Conservation (phyloP, 345 rosid genomes). For the Syzygium grande region DNA sequence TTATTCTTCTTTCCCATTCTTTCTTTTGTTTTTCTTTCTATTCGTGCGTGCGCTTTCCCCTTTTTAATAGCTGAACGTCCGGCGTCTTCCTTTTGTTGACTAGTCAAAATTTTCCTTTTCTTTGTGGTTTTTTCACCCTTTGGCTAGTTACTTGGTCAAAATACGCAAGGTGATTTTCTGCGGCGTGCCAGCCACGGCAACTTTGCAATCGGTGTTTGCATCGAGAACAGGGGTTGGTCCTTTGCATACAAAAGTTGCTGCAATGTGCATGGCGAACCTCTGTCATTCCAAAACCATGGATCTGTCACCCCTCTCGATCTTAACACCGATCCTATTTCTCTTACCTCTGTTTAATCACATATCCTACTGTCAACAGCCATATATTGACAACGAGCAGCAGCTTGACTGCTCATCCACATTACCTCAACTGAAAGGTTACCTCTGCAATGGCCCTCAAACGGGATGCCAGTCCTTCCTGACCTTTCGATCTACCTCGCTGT, state of each 20-base stretch:
- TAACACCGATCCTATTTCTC: background rate
- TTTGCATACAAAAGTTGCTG: background rate
- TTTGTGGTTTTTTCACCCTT: no score
- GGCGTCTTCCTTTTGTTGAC: no score
- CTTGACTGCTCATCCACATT: background rate
- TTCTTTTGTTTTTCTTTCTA: no score
- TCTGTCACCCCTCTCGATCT: background rate
- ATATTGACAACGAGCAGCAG: background rate
- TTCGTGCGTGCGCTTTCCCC: no score
- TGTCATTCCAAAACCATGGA: background rate
- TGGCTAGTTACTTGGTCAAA: no score
- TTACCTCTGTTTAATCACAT: background rate
- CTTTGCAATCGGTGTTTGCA: background rate
- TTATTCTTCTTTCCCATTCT: no score
- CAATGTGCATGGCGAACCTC: background rate
- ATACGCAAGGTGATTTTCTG: background rate
- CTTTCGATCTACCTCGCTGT: constrained; percentile 2
- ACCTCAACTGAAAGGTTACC: constrained; percentile 11
- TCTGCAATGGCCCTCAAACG: constrained; percentile 10
- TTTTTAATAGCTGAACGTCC: no score
- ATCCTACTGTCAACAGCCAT: background rate
- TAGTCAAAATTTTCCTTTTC: no score
- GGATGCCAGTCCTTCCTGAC: constrained; percentile 19
- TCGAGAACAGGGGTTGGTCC: background rate
- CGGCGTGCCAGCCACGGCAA: background rate